Evolutionary conservation across 331 rosid genomes (phyloP).

Genomic region (Ulmus americana): DNA sequence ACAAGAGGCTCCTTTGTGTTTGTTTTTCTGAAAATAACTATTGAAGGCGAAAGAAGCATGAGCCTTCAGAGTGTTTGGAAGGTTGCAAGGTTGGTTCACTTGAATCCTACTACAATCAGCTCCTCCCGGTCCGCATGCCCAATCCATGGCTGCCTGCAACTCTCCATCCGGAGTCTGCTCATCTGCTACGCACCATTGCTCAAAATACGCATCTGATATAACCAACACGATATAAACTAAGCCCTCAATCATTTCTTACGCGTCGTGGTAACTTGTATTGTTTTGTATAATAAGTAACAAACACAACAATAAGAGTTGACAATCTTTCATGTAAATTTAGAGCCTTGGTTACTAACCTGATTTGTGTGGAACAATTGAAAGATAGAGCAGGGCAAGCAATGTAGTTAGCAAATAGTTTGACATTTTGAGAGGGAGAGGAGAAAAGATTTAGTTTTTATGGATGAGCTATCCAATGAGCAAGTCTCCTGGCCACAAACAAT

Average conservation of each 20-base stretch:
- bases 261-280: no score
- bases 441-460: not conserved
- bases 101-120: constrained; percentile 64
- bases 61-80: constrained; percentile 51
- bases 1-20: constrained; percentile 63
- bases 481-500: constrained; percentile 11
- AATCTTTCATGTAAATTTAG: no score
- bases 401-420: constrained; percentile 26
- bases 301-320: no score
- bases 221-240: not conserved
- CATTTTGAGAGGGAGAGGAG: constrained; percentile 33
- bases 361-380: constrained; percentile 36
- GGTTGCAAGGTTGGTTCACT: constrained; percentile 52
- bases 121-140: constrained; percentile 79
- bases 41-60: constrained; percentile 84
- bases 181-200: constrained; percentile 80
- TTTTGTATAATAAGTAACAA: no score
- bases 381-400: constrained; percentile 37
- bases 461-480: constrained; percentile 6
- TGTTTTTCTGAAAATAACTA: constrained; percentile 54
- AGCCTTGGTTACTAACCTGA: constrained; percentile 35
- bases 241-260: no score
- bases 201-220: constrained; percentile 33
- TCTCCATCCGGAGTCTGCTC: constrained; percentile 56
- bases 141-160: constrained; percentile 60